Base-by-base conservation (phyloP, 2,329 filamentous ascomycete genomes). In the Aureobasidium mangrovei region DNA sequence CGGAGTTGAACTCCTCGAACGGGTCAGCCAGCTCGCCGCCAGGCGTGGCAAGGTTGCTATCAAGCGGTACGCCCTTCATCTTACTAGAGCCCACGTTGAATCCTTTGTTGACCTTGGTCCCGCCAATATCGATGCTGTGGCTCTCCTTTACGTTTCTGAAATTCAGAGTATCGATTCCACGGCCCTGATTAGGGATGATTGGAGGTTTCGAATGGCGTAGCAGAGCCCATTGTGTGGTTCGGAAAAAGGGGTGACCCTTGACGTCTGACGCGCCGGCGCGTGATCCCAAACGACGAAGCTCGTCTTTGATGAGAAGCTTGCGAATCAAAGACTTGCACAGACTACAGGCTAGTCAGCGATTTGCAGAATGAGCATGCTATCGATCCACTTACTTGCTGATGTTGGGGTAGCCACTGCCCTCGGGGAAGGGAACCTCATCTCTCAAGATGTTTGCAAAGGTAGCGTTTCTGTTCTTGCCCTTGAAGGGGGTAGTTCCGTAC, bases 61-160 rank as follows among this genome's bases (percentile, higher is more conserved):
- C 90, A 57, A 95, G 74, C 7, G 90, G 89, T 9, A 95, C 88
- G 2, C 90, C 89, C 71, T 88, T 89, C 58, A 81, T 69, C 66
- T 66, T 67, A 48, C 60, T 67, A 28, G 60, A 63, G 38, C 60
- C 59, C n/a, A 66, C 58, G 10, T 58, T 61, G 51, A 65, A 67
- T 38, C 67, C 67, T 55, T 76, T 66, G 56, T 68, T 67, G n/a
- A 63, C 56, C 43, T 46, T 54, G 12, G 80, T 76, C 18, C 81
- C 79, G 57, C 81, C 82, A 45, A 94, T 84, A 69, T 98, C 93
- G 47, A 97, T 88, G 66, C 90, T 95, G 64, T 91, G 87, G 64
- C 88, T 95, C 72, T 98, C 93, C 73, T 97, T 98, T 56, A 98
- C 91, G 64, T 95, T 95, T 60, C 93, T 83, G 78, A 98, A 98